Percentiles rank a stretch among this genome's conserved stretches.
Evolutionary conservation across 108 stramenopile species (phyloP).

Genomic region (Cylindrotheca fusiformis): DNA sequence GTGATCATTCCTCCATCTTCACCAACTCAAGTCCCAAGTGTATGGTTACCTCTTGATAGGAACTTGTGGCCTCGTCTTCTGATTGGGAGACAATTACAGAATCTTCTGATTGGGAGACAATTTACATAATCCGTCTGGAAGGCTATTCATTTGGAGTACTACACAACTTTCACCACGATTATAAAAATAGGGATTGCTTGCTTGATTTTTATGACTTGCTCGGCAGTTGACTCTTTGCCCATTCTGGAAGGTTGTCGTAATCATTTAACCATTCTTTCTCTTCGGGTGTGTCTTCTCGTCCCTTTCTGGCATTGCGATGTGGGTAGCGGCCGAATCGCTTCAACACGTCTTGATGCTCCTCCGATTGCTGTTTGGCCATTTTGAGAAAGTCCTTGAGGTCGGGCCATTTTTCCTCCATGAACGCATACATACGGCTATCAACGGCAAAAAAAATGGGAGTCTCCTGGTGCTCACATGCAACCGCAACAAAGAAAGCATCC

Average conservation of each 20-base stretch:
- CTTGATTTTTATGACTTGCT: no score
- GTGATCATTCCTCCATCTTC: no score
- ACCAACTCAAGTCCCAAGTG: no score
- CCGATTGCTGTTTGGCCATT: not conserved
- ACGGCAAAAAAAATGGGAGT: slow-evolving; percentile 25
- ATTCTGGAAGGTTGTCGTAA: slow-evolving; percentile 36
- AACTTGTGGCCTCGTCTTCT: no score
- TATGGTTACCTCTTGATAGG: no score
- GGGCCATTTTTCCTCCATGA: not conserved
- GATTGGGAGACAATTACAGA: no score
- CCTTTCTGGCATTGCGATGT: slow-evolving; percentile 53
- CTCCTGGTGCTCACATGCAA: slow-evolving; percentile 64
- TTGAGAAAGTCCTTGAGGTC: not conserved
- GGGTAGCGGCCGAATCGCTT: slow-evolving; percentile 74
- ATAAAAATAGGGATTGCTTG: no score
- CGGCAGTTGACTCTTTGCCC: slow-evolving; percentile 47
- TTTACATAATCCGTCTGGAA: no score
- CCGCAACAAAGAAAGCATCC: slow-evolving; percentile 29
- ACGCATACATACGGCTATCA: slow-evolving; percentile 6
- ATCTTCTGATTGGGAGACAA: no score
- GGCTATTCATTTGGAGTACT: no score
- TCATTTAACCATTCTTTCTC: slow-evolving; percentile 56
- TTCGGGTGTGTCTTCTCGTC: slow-evolving; percentile 45
- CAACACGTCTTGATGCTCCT: slow-evolving; percentile 51
- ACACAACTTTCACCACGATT: no score